phyloP scores from a whole-genome alignment of 176 grass and related monocot species.

The Chrysopogon serrulatus region DNA sequence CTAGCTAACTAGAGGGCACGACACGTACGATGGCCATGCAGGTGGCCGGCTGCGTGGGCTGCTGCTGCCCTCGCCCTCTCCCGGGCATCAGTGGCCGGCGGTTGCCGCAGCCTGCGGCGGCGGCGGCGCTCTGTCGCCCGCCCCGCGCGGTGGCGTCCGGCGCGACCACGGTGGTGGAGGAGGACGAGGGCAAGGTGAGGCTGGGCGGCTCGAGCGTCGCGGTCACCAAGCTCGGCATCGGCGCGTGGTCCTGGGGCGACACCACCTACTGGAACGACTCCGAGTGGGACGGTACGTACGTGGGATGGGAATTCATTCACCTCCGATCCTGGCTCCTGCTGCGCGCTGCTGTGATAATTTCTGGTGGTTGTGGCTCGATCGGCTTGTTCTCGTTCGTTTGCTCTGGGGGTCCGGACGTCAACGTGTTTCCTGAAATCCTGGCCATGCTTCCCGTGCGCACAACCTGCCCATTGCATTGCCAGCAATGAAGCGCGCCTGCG shows the following conservation, averaged over 20 bases:
- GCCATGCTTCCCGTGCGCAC: conserved; percentile 1
- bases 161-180: neutral
- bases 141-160: conserved; percentile 1
- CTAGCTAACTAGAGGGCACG: neutral
- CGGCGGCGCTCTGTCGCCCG: neutral
- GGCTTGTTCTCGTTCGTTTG: neutral
- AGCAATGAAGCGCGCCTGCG: neutral
- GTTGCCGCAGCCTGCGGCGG: neutral
- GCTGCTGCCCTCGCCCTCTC: neutral
- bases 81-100: neutral
- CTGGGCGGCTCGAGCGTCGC: conserved; percentile 63
- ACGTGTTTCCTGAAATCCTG: neutral
- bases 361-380: neutral
- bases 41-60: neutral
- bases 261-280: conserved; percentile 92
- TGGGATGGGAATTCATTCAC: neutral
- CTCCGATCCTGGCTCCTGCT: too few species aligned
- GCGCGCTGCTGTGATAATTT: neutral
- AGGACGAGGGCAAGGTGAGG: conserved; percentile 60
- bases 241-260: conserved; percentile 92
- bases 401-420: neutral
- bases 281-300: conserved; percentile 66
- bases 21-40: neutral
- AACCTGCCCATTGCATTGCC: neutral
- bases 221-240: conserved; percentile 80